A percentile compares a stretch with the other conserved stretches of the same genome.
These are phyloP conservation scores for Ogataea nonfermentans DNA, from an alignment of 805 yeast genomes.

Conservation along the genomic window DNA sequence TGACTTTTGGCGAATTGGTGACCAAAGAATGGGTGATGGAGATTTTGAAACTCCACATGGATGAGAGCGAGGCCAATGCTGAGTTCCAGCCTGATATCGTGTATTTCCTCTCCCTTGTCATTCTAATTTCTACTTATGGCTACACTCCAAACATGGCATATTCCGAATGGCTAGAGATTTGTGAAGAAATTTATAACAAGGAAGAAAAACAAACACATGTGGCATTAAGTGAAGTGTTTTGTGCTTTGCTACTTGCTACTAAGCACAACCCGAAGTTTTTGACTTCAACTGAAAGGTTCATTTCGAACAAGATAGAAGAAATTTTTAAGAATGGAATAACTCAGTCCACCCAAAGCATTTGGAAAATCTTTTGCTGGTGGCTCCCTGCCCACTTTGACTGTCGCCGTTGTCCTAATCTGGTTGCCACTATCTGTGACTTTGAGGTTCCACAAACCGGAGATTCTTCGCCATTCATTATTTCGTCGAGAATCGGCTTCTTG, in stretches of 20 bases:
- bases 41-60: constrained; percentile 50
- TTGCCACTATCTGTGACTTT: constrained; percentile 45
- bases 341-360: constrained; percentile 69
- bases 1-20: constrained; percentile 43
- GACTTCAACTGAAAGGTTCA: constrained; percentile 43
- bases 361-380: constrained; percentile 80
- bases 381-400: constrained; percentile 61
- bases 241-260: constrained; percentile 58
- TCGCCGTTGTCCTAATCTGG: constrained; percentile 60
- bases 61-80: constrained; percentile 68
- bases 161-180: constrained; percentile 50
- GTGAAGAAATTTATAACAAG: constrained; percentile 50
- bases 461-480: constrained; percentile 57
- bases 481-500: constrained; percentile 58
- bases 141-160: constrained; percentile 42
- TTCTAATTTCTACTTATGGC: constrained; percentile 47
- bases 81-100: constrained; percentile 68
- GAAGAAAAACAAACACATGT: constrained; percentile 78
- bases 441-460: constrained; percentile 49
- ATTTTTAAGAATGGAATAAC: constrained; percentile 59
- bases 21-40: constrained; percentile 57
- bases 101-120: constrained; percentile 49
- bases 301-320: constrained; percentile 42
- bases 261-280: constrained; percentile 35
- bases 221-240: constrained; percentile 64